phyloP scores from a whole-genome alignment of 2,329 filamentous ascomycete genomes.

The Exophiala oligosperma region DNA sequence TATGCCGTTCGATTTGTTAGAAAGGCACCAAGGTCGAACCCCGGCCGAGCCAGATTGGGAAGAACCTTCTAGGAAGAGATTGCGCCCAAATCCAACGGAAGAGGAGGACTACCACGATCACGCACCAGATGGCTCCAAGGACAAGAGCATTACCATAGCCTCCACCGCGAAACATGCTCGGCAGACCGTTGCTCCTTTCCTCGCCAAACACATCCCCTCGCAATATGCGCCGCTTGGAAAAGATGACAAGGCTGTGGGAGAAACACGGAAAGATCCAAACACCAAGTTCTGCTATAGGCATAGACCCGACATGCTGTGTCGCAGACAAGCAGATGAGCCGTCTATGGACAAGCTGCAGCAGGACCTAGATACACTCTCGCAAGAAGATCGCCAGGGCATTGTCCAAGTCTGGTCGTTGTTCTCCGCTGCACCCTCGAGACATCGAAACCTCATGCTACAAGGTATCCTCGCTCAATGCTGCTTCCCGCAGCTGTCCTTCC shows the following conservation, averaged over 20 bases:
- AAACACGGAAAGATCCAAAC: constrained; percentile 56
- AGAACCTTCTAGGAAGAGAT: constrained; percentile 22
- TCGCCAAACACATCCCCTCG: constrained; percentile 85
- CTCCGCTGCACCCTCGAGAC: constrained; percentile 89
- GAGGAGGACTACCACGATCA: constrained; percentile 20
- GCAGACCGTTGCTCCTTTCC: constrained; percentile 81
- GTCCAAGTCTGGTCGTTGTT: constrained; percentile 98
- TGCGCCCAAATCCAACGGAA: constrained; percentile 14
- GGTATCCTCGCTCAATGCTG: constrained; percentile 96
- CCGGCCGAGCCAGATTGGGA: constrained; percentile 20
- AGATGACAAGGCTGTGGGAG: constrained; percentile 8
- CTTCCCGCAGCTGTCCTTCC: constrained; percentile 92
- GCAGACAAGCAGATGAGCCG: constrained; percentile 86
- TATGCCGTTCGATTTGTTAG: constrained; percentile 18
- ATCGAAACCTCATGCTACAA: constrained; percentile 93
- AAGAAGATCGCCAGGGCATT: constrained; percentile 89
- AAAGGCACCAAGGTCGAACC: constrained; percentile 8
- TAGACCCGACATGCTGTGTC: constrained; percentile 88
- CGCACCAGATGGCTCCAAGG: constrained; percentile 30
- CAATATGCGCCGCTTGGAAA: constrained; percentile 77
- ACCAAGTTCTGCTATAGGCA: constrained; percentile 97
- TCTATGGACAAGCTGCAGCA: constrained; percentile 95
- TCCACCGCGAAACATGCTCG: constrained; percentile 63
- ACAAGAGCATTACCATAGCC: constrained; percentile 41
- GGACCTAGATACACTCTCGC: constrained; percentile 77